A percentile compares a stretch with the other conserved stretches of the same genome.
These are phyloP conservation scores for Spinellus fusiger DNA, from an alignment of 192 early-diverging fungal species.

Conservation along the genomic window DNA sequence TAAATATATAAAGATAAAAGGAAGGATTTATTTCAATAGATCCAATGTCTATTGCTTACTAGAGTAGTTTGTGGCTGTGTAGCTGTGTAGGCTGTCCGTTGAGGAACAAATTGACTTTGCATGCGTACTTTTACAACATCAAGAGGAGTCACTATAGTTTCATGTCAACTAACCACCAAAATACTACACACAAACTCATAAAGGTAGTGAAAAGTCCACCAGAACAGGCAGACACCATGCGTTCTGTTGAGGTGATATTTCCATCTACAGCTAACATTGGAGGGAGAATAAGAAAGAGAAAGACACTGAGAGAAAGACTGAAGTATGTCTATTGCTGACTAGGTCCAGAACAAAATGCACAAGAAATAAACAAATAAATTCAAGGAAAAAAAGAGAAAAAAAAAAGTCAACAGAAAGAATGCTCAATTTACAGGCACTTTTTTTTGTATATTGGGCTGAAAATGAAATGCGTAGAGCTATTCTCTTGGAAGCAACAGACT, in stretches of 20 bases:
- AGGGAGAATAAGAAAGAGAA: background rate
- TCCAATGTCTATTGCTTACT: constrained; percentile 22
- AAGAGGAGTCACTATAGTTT: constrained; percentile 65
- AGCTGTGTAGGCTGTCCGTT: background rate
- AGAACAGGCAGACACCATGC: constrained; percentile 73
- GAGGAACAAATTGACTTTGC: constrained; percentile 45
- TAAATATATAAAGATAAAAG: background rate
- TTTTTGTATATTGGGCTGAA: no score
- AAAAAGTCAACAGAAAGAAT: no score
- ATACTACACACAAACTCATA: background rate
- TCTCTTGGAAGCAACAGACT: no score
- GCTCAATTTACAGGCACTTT: no score
- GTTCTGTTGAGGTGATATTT: constrained; percentile 41
- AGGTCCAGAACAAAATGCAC: background rate
- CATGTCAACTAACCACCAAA: constrained; percentile 33
- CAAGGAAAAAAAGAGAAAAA: no score
- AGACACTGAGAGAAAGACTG: background rate
- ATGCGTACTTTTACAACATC: constrained; percentile 87
- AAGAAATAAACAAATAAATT: background rate
- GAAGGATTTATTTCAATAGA: constrained; percentile 29
- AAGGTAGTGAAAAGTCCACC: constrained; percentile 73
- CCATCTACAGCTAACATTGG: background rate
- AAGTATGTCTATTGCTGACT: background rate
- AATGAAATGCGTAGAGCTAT: no score
- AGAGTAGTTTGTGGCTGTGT: constrained; percentile 1